phyloP scores from a whole-genome alignment of 257 asterid species.

The Verbena officinalis region DNA sequence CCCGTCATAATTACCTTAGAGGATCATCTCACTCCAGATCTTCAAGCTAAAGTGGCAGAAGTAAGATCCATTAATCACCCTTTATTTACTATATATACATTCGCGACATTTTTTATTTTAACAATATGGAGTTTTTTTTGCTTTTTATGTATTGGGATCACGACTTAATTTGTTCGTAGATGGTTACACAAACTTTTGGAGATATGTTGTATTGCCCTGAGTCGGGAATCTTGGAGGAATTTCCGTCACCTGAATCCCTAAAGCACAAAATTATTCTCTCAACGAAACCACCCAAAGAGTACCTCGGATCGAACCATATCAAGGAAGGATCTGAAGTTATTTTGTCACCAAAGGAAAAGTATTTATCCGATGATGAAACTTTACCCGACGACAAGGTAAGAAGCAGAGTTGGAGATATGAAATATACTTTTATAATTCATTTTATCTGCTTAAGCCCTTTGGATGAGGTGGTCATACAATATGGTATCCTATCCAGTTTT shows the following conservation, averaged over 20 bases:
- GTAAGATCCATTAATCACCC: slow-evolving; percentile 37
- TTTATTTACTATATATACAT: not conserved
- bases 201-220: slow-evolving; percentile 72
- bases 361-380: slow-evolving; percentile 57
- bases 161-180: slow-evolving; percentile 39
- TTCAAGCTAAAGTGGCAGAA: slow-evolving; percentile 87
- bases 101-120: not conserved
- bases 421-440: too few relatives aligned
- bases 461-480: too few relatives aligned
- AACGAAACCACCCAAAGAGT: slow-evolving; percentile 87
- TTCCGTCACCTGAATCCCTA: slow-evolving; percentile 74
- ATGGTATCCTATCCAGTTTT: too few relatives aligned
- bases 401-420: not conserved
- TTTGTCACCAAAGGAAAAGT: slow-evolving; percentile 49
- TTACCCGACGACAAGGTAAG: slow-evolving; percentile 54
- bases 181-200: slow-evolving; percentile 71
- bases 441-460: too few relatives aligned
- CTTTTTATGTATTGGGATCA: slow-evolving; percentile 10
- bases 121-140: not conserved
- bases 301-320: slow-evolving; percentile 52
- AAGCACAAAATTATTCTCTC: slow-evolving; percentile 74
- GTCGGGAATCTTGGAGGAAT: slow-evolving; percentile 60
- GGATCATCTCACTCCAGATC: slow-evolving; percentile 84
- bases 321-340: slow-evolving; percentile 38
- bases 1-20: slow-evolving; percentile 84